These are phyloP conservation scores for Desmodesmus armatus DNA, from an alignment of 139 green algal genomes.

Conservation along the genomic window DNA sequence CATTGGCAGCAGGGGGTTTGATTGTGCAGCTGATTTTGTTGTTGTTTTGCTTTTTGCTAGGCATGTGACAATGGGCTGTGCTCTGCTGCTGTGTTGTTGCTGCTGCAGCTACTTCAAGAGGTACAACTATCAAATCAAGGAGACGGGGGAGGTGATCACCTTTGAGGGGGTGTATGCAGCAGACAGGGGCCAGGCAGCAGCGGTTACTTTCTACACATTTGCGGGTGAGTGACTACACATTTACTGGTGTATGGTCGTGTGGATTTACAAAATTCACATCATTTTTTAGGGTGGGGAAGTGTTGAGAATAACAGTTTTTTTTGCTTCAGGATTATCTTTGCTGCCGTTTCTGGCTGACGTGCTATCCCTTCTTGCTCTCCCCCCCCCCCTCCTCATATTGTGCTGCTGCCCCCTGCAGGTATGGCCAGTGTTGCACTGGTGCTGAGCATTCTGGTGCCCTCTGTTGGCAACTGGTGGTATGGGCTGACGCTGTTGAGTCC, in stretches of 20 bases:
- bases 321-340: too few relatives aligned
- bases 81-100: too few relatives aligned
- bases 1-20: background rate
- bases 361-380: background rate
- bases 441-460: conserved; percentile 73
- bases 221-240: conserved; percentile 73
- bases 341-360: too few relatives aligned
- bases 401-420: conserved; percentile 48
- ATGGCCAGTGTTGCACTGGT: conserved; percentile 86
- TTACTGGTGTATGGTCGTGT: too few relatives aligned
- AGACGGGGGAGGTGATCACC: conserved; percentile 88
- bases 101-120: conserved; percentile 45
- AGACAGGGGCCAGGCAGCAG: conserved; percentile 83
- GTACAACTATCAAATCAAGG: conserved; percentile 77
- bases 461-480: conserved; percentile 89
- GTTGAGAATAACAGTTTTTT: too few relatives aligned
- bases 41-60: background rate
- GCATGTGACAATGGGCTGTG: too few relatives aligned
- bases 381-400: background rate
- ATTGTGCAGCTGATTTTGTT: background rate
- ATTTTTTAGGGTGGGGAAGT: too few relatives aligned
- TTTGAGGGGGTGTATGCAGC: conserved; percentile 88
- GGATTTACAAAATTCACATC: too few relatives aligned
- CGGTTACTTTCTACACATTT: conserved; percentile 89
- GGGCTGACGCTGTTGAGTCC: conserved; percentile 77